phyloP scores from a whole-genome alignment of 1,139 yeast species.

The Sugiyamaella neomexicana region DNA sequence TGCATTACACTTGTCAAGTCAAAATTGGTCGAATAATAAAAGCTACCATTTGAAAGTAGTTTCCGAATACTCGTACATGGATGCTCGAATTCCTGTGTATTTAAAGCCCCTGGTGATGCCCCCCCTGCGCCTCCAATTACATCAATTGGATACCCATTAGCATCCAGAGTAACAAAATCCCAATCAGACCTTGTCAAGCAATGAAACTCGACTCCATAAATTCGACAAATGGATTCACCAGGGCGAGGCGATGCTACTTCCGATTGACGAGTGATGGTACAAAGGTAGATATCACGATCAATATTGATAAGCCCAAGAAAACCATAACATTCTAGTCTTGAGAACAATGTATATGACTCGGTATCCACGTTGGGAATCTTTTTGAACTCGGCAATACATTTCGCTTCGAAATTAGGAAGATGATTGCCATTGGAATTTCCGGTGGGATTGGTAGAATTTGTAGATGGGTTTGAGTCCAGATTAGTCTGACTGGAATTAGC shows the following conservation, averaged over 20 bases:
- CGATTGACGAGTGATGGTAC: conserved; percentile 73
- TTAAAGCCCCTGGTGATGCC: conserved; percentile 23
- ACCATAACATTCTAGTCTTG: conserved; percentile 66
- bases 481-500: conserved; percentile 10
- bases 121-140: conserved; percentile 25
- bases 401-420: conserved; percentile 20
- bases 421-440: neutral
- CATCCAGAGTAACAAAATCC: conserved; percentile 72
- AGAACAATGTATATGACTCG: conserved; percentile 42
- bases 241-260: conserved; percentile 84
- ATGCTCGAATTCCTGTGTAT: conserved; percentile 51
- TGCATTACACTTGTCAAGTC: conserved; percentile 86
- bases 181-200: conserved; percentile 70
- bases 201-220: conserved; percentile 80
- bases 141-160: conserved; percentile 59
- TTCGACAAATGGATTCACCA: conserved; percentile 76
- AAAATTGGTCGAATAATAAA: conserved; percentile 88
- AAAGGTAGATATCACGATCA: conserved; percentile 65
- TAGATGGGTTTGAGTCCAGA: conserved; percentile 19
- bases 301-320: conserved; percentile 81
- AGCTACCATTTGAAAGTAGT: conserved; percentile 80
- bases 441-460: neutral
- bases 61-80: conserved; percentile 83
- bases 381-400: conserved; percentile 45
- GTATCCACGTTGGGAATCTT: conserved; percentile 36